Evolutionary conservation across 257 asterid genomes (phyloP).

Genomic region (Salvia rosmarinus): DNA sequence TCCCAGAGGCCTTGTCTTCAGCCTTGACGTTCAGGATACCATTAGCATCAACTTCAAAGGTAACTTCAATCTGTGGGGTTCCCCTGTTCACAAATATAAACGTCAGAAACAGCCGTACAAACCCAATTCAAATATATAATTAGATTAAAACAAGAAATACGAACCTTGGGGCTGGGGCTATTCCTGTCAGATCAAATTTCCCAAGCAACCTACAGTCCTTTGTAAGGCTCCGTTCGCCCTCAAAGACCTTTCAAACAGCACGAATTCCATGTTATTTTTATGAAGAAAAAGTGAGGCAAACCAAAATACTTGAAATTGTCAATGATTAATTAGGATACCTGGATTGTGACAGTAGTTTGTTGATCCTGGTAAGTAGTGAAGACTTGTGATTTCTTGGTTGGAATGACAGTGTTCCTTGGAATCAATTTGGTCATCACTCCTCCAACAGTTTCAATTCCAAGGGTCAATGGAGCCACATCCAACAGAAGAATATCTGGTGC

Average conservation of each 20-base stretch:
- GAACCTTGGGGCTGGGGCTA: conserved; percentile 96
- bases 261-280: neutral
- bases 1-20: conserved; percentile 93
- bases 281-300: neutral
- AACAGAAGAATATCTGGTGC: conserved; percentile 78
- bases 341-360: conserved; percentile 87
- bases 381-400: conserved; percentile 93
- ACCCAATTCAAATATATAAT: too few species aligned
- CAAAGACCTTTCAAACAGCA: conserved; percentile 66
- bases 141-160: neutral
- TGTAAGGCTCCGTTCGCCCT: conserved; percentile 94
- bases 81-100: conserved; percentile 54
- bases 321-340: conserved; percentile 50
- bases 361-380: conserved; percentile 99
- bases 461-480: conserved; percentile 95
- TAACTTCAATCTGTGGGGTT: conserved; percentile 93
- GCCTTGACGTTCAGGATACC: conserved; percentile 93
- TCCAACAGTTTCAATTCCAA: conserved; percentile 97
- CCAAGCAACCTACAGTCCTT: conserved; percentile 96
- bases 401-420: conserved; percentile 94
- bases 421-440: conserved; percentile 99
- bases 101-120: neutral
- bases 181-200: conserved; percentile 84
- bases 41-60: conserved; percentile 94
- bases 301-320: neutral